Percentiles rank a stretch among this genome's conserved stretches.
phyloP scores from a whole-genome alignment of 2,329 filamentous ascomycete genomes.

The Neurospora crassa region DNA sequence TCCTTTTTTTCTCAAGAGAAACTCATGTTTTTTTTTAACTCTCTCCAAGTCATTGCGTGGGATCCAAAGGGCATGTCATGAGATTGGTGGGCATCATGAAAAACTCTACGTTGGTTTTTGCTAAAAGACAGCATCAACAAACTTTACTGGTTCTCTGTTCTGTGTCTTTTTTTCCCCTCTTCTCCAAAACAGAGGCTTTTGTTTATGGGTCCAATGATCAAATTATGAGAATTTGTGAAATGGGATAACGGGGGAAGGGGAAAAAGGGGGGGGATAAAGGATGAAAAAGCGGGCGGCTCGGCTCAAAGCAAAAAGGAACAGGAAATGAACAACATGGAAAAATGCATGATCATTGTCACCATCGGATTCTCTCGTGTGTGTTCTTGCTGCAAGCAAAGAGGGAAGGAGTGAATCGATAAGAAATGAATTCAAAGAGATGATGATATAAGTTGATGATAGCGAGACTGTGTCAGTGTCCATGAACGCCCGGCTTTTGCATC shows the following conservation, averaged over 20 bases:
- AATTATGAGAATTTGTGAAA: background rate
- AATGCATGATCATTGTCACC: constrained; percentile 1
- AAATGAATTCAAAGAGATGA: background rate
- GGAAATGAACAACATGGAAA: constrained; percentile 2
- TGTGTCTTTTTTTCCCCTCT: background rate
- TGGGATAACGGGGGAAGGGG: background rate
- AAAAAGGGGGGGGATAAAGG: background rate
- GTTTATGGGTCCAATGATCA: background rate
- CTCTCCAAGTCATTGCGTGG: background rate
- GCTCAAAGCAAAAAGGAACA: background rate
- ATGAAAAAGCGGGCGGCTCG: background rate
- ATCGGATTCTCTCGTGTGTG: background rate
- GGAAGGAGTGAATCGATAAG: background rate
- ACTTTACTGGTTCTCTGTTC: background rate
- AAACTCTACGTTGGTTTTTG: background rate
- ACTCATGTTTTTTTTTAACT: background rate
- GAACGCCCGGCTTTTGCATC: too few relatives aligned
- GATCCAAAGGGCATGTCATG: background rate
- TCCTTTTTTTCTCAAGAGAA: background rate
- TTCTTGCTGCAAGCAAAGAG: background rate
- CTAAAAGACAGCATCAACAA: background rate
- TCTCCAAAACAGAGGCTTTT: background rate
- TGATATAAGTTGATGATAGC: background rate
- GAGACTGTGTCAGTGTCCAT: background rate
- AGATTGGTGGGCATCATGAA: background rate